A percentile compares a stretch with the other conserved stretches of the same genome.
phyloP scores from a whole-genome alignment of 2,329 filamentous ascomycete species.

The Pochonia chlamydosporia region DNA sequence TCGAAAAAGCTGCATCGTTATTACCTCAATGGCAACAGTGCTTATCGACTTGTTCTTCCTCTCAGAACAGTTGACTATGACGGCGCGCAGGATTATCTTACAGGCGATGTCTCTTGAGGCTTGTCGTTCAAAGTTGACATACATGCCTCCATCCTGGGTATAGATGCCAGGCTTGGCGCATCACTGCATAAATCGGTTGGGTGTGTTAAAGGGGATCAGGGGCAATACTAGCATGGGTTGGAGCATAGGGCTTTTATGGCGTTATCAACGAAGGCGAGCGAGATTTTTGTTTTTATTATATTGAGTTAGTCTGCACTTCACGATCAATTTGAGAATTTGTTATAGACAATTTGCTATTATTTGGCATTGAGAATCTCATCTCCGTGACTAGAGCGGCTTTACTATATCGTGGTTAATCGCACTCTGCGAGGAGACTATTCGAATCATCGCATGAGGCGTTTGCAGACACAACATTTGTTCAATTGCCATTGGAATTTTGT shows the following conservation, averaged over 20 bases:
- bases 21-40: constrained; percentile 93
- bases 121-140: not conserved
- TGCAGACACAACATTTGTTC: not conserved
- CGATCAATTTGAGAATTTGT: not conserved
- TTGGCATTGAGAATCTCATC: too few relatives aligned
- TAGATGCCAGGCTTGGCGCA: not conserved
- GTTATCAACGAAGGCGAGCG: not conserved
- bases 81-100: constrained; percentile 27
- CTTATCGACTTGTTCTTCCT: constrained; percentile 80
- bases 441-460: too few relatives aligned
- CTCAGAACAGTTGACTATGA: constrained; percentile 52
- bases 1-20: constrained; percentile 93
- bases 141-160: not conserved
- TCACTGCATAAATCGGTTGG: not conserved
- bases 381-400: too few relatives aligned
- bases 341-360: not conserved
- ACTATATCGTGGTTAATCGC: too few relatives aligned
- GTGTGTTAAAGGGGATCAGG: not conserved
- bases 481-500: constrained; percentile 1
- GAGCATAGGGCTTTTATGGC: not conserved
- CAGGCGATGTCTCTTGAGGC: constrained; percentile 20
- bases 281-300: constrained; percentile 8
- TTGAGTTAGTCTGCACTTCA: too few relatives aligned
- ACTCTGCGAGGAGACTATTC: too few relatives aligned
- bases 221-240: not conserved